A percentile compares a stretch with the other conserved stretches of the same genome.
Conservation (phyloP, 1,139 yeast genomes). For the Candida sp. region DNA sequence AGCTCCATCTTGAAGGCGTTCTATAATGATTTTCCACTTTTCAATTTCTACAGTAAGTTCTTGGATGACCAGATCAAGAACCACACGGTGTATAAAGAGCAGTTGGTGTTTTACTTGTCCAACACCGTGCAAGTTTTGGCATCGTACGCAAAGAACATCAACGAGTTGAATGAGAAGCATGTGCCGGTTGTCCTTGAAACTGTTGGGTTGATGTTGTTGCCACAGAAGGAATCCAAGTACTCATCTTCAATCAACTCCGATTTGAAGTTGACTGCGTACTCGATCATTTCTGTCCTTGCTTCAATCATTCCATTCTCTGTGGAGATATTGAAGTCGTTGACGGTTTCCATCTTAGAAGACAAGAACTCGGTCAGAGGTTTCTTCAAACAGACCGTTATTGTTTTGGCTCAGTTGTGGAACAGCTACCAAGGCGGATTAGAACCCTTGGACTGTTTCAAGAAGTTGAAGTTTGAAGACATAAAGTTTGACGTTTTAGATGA, state of each 20-base stretch:
- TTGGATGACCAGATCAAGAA: slow-evolving; percentile 58
- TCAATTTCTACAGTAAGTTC: slow-evolving; percentile 66
- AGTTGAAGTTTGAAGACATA: slow-evolving; percentile 14
- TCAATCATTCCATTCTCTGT: slow-evolving; percentile 71
- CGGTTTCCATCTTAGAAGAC: slow-evolving; percentile 57
- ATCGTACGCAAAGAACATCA: slow-evolving; percentile 34
- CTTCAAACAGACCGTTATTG: slow-evolving; percentile 38
- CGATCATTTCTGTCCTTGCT: slow-evolving; percentile 77
- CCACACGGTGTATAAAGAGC: slow-evolving; percentile 65
- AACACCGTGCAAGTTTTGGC: slow-evolving; percentile 67
- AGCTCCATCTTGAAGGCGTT: slow-evolving; percentile 75
- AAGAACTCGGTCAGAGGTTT: slow-evolving; percentile 21
- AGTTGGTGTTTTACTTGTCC: slow-evolving; percentile 79
- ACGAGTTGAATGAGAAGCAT: slow-evolving; percentile 32
- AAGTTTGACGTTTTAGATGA: slow-evolving; percentile 9
- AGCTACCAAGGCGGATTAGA: slow-evolving; percentile 23
- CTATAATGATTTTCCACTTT: slow-evolving; percentile 65
- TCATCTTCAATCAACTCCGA: slow-evolving; percentile 53
- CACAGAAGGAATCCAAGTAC: slow-evolving; percentile 21
- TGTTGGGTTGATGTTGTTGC: slow-evolving; percentile 55
- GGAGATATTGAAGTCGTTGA: slow-evolving; percentile 69
- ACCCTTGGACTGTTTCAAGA: slow-evolving; percentile 19
- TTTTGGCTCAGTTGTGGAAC: slow-evolving; percentile 49
- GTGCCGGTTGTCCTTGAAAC: slow-evolving; percentile 62
- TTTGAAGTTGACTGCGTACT: slow-evolving; percentile 82